These are phyloP conservation scores for Suhomyces yuchorum DNA, from an alignment of 1,139 yeast genomes.

Conservation along the genomic window DNA sequence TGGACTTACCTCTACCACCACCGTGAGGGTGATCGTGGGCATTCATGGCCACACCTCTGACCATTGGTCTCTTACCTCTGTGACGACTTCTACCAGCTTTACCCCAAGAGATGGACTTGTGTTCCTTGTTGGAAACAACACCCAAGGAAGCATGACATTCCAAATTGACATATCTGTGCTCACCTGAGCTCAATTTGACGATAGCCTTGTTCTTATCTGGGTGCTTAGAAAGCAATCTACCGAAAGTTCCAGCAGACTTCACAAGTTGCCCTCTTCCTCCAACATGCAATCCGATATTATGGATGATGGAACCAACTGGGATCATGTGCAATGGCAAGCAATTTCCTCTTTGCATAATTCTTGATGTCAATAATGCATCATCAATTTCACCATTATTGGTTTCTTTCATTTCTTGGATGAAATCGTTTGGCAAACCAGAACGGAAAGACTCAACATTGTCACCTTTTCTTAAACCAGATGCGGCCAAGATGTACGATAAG, in stretches of 20 bases:
- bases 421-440: constrained; percentile 78
- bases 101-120: constrained; percentile 87
- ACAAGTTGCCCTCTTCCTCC: constrained; percentile 91
- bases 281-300: constrained; percentile 76
- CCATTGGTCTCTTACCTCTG: constrained; percentile 91
- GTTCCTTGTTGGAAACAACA: constrained; percentile 91
- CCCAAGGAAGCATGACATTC: constrained; percentile 96
- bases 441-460: constrained; percentile 90
- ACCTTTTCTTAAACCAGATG: constrained; percentile 91
- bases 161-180: constrained; percentile 83
- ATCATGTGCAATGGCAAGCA: constrained; percentile 91
- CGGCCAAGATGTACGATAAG: constrained; percentile 80
- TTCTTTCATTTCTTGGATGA: constrained; percentile 66
- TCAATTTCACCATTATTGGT: constrained; percentile 77
- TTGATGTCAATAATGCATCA: constrained; percentile 86
- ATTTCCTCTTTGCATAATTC: constrained; percentile 91
- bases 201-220: constrained; percentile 73
- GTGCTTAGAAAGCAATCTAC: constrained; percentile 79
- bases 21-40: constrained; percentile 98
- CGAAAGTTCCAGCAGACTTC: constrained; percentile 93
- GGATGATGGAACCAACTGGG: constrained; percentile 89
- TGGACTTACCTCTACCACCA: constrained; percentile 99
- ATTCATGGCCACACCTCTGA: constrained; percentile 98
- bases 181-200: constrained; percentile 85
- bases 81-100: constrained; percentile 96